A percentile compares a stretch with the other conserved stretches of the same genome.
Conservation (phyloP, 768 basidiomycete species). For the Phaffia australis region DNA sequence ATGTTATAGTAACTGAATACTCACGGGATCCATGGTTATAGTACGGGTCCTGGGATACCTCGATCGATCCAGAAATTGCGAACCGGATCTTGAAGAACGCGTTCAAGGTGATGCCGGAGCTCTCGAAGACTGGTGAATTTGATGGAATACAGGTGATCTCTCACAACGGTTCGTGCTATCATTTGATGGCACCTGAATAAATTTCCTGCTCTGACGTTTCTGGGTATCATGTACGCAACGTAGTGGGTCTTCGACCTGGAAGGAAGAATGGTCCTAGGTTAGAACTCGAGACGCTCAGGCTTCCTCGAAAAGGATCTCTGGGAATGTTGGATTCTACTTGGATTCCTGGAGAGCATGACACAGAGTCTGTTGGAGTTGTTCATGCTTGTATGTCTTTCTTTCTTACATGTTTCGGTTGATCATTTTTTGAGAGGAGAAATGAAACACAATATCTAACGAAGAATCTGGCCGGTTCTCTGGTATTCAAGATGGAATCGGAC, state of each 20-base stretch:
- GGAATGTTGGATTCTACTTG: constrained; percentile 24
- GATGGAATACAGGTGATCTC: constrained; percentile 43
- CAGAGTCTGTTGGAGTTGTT: constrained; percentile 39
- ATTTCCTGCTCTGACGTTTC: not conserved
- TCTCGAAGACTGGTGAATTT: constrained; percentile 37
- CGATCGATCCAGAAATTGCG: constrained; percentile 42
- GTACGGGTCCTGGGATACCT: constrained; percentile 46
- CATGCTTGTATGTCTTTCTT: constrained; percentile 42
- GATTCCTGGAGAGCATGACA: constrained; percentile 29
- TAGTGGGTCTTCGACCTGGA: constrained; percentile 43
- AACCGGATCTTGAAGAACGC: constrained; percentile 42
- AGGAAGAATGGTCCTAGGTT: constrained; percentile 51
- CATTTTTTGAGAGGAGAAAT: not conserved
- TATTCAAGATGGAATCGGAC: constrained; percentile 45
- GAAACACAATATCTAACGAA: not conserved
- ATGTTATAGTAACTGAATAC: not conserved
- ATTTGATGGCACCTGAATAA: not conserved
- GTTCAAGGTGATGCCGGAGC: constrained; percentile 39
- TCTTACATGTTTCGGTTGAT: not conserved
- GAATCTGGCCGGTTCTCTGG: not conserved
- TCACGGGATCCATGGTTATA: not conserved
- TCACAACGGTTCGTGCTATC: constrained; percentile 45
- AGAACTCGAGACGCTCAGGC: constrained; percentile 43
- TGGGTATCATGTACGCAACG: not conserved
- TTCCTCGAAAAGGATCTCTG: constrained; percentile 36